Base-by-base conservation (phyloP, 2,329 filamentous ascomycete genomes). In the Hymenoscyphus repandus region DNA sequence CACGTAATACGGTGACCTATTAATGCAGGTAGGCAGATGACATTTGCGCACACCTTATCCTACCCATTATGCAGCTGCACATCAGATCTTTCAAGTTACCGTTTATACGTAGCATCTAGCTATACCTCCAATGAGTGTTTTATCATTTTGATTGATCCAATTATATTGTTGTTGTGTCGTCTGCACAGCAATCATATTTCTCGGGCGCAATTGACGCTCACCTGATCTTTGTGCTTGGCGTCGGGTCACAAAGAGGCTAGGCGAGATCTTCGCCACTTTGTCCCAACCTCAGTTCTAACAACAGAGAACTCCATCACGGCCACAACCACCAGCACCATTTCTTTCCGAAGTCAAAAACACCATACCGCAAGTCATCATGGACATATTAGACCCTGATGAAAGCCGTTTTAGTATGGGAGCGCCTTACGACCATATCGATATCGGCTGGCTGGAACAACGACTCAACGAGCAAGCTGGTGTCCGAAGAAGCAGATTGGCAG, bases 351-450 rank as follows among this genome's bases (percentile, higher is more conserved):
- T 13, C 34, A 31, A 47, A 38, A 27, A 40, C 7, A 27, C 50
- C 44, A 34, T 31, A 11, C 22, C 22, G 22, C 22, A 27, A 7
- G 4, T 27, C 22, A 47, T 36, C 33, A 55, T 55, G 50, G 50
- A 50, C n/a, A 49, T 36, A 10, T 44, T 30, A 17, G 32, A 44
- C 32, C 42, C 47, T 36, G 7, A 45, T 18, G 20, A 13, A 5
- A 32, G 9, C 17, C 30, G 20, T 11, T n/a, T 55, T 9, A 47
- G 32, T n/a, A 43, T 44, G 32, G 34, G 31, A 27, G 30, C 12
- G 17, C 53, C 47, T 12, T 55, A 50, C 47, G 34, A 55, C 18
- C 32, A 47, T 33, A 52, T 55, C 40, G 53, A 55, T 31, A 43
- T 49, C 22, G 44, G 44, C 18, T 55, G 50, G 46, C 30, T 55